Conservation (phyloP, 2,329 filamentous ascomycete genomes). For the Trichothecium roseum region DNA sequence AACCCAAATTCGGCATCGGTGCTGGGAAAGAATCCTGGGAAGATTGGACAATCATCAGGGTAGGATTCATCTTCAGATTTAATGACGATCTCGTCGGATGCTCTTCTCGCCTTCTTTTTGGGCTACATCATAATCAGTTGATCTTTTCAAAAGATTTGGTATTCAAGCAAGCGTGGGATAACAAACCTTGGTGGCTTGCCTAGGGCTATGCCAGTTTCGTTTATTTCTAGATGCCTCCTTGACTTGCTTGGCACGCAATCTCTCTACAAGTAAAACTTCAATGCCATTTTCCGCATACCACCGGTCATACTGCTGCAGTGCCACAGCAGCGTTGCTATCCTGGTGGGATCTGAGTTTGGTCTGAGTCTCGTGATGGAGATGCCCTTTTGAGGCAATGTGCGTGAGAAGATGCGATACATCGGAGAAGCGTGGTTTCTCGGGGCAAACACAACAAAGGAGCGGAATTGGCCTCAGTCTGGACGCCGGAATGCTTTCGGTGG, state of each 20-base stretch:
- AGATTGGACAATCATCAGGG: slow-evolving; percentile 14
- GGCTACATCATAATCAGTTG: slow-evolving; percentile 9
- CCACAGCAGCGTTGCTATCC: slow-evolving; percentile 52
- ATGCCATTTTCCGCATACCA: slow-evolving; percentile 72
- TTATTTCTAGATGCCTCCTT: slow-evolving; percentile 49
- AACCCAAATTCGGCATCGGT: slow-evolving; percentile 14
- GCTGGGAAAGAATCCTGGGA: slow-evolving; percentile 17
- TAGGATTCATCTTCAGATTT: slow-evolving; percentile 19
- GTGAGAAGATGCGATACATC: slow-evolving; percentile 88
- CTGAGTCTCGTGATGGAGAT: slow-evolving; percentile 76
- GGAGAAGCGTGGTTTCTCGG: slow-evolving; percentile 69
- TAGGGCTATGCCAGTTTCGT: slow-evolving; percentile 17
- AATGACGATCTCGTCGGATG: slow-evolving; percentile 9
- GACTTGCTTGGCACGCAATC: slow-evolving; percentile 66
- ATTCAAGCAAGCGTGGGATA: background rate
- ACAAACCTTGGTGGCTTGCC: background rate
- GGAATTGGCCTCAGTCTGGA: slow-evolving; percentile 38
- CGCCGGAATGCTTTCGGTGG: slow-evolving; percentile 10
- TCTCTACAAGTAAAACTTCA: slow-evolving; percentile 62
- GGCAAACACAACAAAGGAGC: slow-evolving; percentile 75
- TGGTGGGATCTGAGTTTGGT: slow-evolving; percentile 61
- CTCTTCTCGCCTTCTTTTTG: slow-evolving; percentile 19
- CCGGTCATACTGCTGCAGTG: slow-evolving; percentile 58
- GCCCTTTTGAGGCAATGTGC: slow-evolving; percentile 86
- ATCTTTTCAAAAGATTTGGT: slow-evolving; percentile 1